Base-by-base conservation (phyloP, 371 early-diverging fungal species). In the Rhizopus sp. region DNA sequence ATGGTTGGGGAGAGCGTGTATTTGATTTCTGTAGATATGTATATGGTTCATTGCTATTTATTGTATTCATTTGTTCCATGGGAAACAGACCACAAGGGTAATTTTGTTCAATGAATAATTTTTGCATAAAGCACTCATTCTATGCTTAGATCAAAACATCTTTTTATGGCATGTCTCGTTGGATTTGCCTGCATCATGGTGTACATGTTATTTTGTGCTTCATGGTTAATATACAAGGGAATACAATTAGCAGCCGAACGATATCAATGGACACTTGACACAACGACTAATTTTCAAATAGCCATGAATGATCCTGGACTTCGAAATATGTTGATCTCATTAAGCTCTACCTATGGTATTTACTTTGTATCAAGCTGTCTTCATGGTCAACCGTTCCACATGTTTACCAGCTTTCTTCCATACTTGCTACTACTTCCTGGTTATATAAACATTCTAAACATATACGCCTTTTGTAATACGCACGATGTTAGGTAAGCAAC, bases 61-160 rank as follows among this genome's bases (percentile, higher is more conserved):
- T 82, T 1, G 70, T 82, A 31, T 90, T 93, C 59, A 85, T 92
- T 54, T 80, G 85, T 49, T 82, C 91, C 12, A 78, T 93, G 71
- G 94, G 94, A 37, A 93, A 93, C 63, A 73, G 92, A 38, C 94
- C 94, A 38, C 91, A 92, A 78, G 92, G 92, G 61, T 89, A 88
- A 68, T 59, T 64, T 44, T 23, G n/a, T 23, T 1, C 0, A 35
- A 50, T 12, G 16, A 5, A 4, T 34, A 13, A 13, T 2, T 35
- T 15, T 29, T 23, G 4, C 30, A 33, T 10, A 35, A 16, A 16
- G 34, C 3, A 37, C 45, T 33, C 44, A 15, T 33, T n/a, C 53
- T 48, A 13, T 46, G n/a, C 46, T 56, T 57, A 76, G 76, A 23
- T 68, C 78, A 12, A 74, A 68, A 54, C 56, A 69, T 61, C 38